Percentiles rank a stretch among this genome's conserved stretches.
These are phyloP conservation scores for Myxozyma vanderwaltii DNA, from an alignment of 805 yeast species.

Conservation along the genomic window DNA sequence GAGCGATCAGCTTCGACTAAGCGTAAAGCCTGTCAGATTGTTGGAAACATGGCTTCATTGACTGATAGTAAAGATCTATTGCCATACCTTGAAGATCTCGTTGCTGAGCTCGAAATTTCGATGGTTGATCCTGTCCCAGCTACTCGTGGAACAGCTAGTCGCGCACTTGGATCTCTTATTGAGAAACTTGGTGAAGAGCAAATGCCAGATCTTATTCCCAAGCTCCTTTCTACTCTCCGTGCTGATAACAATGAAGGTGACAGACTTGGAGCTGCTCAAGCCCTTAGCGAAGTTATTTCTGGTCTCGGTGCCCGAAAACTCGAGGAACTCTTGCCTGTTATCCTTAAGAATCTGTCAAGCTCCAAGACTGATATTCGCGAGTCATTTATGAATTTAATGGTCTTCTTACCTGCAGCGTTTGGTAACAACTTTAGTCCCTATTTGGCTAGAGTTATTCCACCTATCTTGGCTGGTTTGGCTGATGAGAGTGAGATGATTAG, in stretches of 20 bases:
- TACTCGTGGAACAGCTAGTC: conserved; percentile 95
- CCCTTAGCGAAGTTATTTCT: conserved; percentile 86
- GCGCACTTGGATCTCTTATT: conserved; percentile 94
- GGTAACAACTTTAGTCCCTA: conserved; percentile 91
- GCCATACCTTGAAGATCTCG: conserved; percentile 78
- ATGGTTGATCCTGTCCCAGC: conserved; percentile 99
- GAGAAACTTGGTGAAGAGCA: conserved; percentile 95
- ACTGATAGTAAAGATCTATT: conserved; percentile 84
- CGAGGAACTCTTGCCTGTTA: conserved; percentile 83
- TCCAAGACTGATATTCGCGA: conserved; percentile 76
- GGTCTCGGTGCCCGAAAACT: conserved; percentile 87
- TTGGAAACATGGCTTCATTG: conserved; percentile 96
- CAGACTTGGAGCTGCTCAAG: conserved; percentile 96
- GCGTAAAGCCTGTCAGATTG: conserved; percentile 94
- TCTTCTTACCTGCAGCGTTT: conserved; percentile 91
- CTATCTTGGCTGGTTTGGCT: conserved; percentile 87
- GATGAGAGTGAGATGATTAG: conserved; percentile 84
- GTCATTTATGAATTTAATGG: conserved; percentile 85
- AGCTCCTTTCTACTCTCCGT: conserved; percentile 70
- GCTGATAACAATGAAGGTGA: conserved; percentile 85
- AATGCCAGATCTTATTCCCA: conserved; percentile 88
- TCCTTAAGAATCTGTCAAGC: conserved; percentile 69
- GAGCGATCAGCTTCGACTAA: conserved; percentile 93
- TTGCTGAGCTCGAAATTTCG: conserved; percentile 82
- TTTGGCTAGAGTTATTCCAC: conserved; percentile 81